phyloP scores from a whole-genome alignment of 352 stramenopile genomes.

The Phytophthora pini region DNA sequence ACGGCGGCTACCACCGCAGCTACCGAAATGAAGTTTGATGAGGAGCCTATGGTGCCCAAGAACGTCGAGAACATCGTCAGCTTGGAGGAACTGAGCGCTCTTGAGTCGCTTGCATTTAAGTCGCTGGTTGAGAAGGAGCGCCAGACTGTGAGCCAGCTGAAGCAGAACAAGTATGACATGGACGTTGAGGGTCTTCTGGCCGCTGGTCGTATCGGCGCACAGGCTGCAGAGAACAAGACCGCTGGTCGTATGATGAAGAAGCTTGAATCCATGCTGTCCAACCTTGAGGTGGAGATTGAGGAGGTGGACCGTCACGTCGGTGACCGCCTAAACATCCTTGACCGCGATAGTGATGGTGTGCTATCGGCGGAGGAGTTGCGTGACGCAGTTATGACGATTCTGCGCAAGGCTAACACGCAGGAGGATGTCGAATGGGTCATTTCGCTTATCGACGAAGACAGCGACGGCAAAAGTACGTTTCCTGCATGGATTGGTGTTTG shows the following conservation, averaged over 20 bases:
- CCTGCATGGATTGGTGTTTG: neutral
- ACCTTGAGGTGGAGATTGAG: slow-evolving; percentile 94
- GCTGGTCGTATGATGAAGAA: slow-evolving; percentile 92
- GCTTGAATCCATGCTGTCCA: slow-evolving; percentile 94
- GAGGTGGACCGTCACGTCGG: slow-evolving; percentile 97
- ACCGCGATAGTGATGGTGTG: slow-evolving; percentile 97
- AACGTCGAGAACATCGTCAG: slow-evolving; percentile 81
- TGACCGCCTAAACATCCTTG: slow-evolving; percentile 97
- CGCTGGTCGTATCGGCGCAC: slow-evolving; percentile 81
- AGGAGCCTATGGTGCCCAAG: slow-evolving; percentile 50
- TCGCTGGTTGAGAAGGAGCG: slow-evolving; percentile 89
- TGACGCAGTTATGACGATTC: slow-evolving; percentile 94
- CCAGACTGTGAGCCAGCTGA: slow-evolving; percentile 83
- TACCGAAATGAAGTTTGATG: slow-evolving; percentile 21
- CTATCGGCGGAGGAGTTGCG: slow-evolving; percentile 96
- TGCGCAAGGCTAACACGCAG: slow-evolving; percentile 94
- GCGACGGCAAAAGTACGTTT: slow-evolving; percentile 87
- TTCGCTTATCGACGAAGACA: slow-evolving; percentile 92
- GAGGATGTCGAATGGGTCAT: slow-evolving; percentile 96
- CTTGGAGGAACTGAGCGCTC: slow-evolving; percentile 78
- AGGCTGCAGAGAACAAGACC: slow-evolving; percentile 89
- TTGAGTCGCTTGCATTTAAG: slow-evolving; percentile 89
- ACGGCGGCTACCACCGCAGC: slow-evolving; percentile 4
- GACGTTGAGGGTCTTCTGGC: slow-evolving; percentile 82
- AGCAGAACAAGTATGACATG: slow-evolving; percentile 91